phyloP scores from a whole-genome alignment of 192 early-diverging fungal genomes.

The Podila verticillata region DNA sequence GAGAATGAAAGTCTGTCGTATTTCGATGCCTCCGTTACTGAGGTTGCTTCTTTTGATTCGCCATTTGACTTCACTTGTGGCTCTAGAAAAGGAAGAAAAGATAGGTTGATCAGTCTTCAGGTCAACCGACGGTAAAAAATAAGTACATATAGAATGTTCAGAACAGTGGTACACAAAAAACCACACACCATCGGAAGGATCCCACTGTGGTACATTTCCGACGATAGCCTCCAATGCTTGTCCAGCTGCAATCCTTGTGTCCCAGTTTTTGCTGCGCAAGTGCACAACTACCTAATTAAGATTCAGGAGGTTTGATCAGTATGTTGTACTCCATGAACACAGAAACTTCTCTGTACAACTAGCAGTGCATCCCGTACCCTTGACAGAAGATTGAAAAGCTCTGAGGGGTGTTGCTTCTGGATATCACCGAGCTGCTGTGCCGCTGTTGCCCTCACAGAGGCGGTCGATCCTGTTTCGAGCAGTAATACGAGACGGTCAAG shows the following conservation, averaged over 20 bases:
- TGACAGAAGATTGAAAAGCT: constrained; percentile 88
- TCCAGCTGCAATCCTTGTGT: constrained; percentile 94
- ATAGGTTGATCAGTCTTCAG: background rate
- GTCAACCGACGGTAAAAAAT: background rate
- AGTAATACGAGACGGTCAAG: constrained; percentile 94
- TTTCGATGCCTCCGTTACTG: constrained; percentile 16
- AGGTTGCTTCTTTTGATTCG: constrained; percentile 17
- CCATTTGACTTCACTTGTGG: constrained; percentile 18
- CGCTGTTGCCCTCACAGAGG: constrained; percentile 86
- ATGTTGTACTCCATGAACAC: background rate
- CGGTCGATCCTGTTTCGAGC: constrained; percentile 93
- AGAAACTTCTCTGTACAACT: background rate
- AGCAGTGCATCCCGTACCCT: constrained; percentile 55
- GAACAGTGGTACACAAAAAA: background rate
- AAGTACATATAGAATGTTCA: too few species aligned
- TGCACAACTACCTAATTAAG: constrained; percentile 78
- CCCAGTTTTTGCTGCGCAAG: constrained; percentile 91
- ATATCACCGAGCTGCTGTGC: constrained; percentile 96
- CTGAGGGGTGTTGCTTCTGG: constrained; percentile 92
- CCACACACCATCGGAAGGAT: constrained; percentile 57
- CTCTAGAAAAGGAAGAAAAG: constrained; percentile 12
- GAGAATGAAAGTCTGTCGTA: constrained; percentile 77
- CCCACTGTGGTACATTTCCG: constrained; percentile 88
- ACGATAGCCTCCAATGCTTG: constrained; percentile 93
- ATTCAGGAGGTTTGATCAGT: constrained; percentile 1